Conservation (phyloP, 1,284 basidiomycete genomes). For the Austroboletus niveus region DNA sequence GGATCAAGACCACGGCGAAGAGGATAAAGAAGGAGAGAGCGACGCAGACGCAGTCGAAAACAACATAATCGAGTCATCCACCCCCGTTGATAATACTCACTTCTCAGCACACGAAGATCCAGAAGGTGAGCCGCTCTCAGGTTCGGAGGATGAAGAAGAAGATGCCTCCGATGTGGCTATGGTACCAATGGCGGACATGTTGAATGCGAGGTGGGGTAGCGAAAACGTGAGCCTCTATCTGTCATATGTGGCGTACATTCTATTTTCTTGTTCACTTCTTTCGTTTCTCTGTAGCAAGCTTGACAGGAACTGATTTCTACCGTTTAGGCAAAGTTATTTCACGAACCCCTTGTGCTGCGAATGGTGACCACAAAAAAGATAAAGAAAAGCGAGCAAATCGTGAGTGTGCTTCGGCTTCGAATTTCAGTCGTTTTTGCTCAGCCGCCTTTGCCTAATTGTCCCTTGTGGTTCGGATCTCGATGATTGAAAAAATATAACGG, state of each 20-base stretch:
- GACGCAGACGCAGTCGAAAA: conserved; percentile 27
- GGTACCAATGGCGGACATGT: conserved; percentile 96
- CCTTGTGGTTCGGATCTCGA: not conserved
- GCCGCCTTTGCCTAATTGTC: not conserved
- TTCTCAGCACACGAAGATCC: conserved; percentile 23
- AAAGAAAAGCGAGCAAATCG: conserved; percentile 83
- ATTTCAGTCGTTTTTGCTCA: not conserved
- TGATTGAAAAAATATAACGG: not conserved
- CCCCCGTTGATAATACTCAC: conserved; percentile 49
- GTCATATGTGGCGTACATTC: not conserved
- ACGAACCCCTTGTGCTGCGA: conserved; percentile 68
- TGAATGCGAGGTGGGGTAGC: conserved; percentile 84
- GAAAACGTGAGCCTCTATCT: conserved; percentile 67
- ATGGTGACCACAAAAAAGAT: conserved; percentile 85
- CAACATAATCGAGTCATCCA: conserved; percentile 40
- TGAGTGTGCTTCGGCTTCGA: conserved; percentile 36
- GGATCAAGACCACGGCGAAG: conserved; percentile 20
- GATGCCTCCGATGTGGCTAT: conserved; percentile 79
- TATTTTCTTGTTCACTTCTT: not conserved
- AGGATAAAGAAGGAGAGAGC: conserved; percentile 30
- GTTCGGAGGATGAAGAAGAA: conserved; percentile 60
- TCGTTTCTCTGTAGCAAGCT: not conserved
- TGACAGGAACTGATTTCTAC: not conserved
- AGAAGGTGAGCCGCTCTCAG: conserved; percentile 40
- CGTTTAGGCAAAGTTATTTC: conserved; percentile 78